A percentile compares a stretch with the other conserved stretches of the same genome.
phyloP scores from a whole-genome alignment of 2,329 filamentous ascomycete species.

The Cucurbitaria berberidis region DNA sequence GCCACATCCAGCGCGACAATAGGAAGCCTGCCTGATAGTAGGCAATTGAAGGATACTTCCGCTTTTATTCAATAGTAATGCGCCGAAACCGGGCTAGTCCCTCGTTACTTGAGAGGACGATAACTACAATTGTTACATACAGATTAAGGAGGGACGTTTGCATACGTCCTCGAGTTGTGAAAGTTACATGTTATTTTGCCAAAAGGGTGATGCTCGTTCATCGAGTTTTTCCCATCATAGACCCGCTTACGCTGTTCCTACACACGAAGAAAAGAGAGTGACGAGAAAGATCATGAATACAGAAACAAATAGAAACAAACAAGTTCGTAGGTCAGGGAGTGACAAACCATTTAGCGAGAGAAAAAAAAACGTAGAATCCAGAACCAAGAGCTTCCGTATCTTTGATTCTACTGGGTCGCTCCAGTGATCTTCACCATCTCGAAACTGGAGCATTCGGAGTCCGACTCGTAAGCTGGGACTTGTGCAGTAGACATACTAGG shows the following conservation, averaged over 20 bases:
- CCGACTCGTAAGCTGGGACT: background rate
- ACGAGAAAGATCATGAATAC: background rate
- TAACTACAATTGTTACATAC: background rate
- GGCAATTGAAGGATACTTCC: no score
- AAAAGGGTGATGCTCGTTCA: background rate
- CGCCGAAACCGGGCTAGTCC: background rate
- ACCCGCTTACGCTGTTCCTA: no score
- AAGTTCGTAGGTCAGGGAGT: background rate
- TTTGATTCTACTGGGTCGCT: background rate
- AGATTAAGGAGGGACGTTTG: background rate
- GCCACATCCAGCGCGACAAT: no score
- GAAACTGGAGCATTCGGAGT: conserved; percentile 2
- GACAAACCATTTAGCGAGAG: no score
- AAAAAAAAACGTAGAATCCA: background rate
- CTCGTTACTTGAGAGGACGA: background rate
- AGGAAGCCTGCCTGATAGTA: no score
- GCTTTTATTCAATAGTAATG: no score
- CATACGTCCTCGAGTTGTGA: background rate
- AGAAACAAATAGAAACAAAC: background rate
- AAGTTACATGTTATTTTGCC: background rate
- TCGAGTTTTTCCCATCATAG: no score
- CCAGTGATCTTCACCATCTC: background rate
- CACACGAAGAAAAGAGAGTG: background rate
- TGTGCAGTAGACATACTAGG: background rate
- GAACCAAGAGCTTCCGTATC: background rate